Conservation (phyloP, 2,329 filamentous ascomycete genomes). For the Colletotrichum scovillei region DNA sequence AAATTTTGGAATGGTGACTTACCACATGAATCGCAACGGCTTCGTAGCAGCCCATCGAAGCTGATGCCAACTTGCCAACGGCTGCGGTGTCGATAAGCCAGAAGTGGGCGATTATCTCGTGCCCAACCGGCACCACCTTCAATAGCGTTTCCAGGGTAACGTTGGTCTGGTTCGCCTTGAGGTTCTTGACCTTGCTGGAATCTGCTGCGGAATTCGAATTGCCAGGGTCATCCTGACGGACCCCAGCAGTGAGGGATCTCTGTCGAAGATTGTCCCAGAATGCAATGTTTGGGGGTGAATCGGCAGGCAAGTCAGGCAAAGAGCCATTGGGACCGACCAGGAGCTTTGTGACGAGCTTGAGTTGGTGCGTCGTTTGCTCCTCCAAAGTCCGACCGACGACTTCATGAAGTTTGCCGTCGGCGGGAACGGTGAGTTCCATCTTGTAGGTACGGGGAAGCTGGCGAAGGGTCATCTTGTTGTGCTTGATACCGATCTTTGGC, state of each 20-base stretch:
- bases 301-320: neutral
- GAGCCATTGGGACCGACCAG: neutral
- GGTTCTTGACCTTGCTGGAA: neutral
- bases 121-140: neutral
- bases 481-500: neutral
- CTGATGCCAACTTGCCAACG: conserved; percentile 4
- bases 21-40: conserved; percentile 10
- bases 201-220: neutral
- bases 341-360: neutral
- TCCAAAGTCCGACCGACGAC: neutral
- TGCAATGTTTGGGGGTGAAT: neutral
- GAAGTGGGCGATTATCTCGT: neutral
- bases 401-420: neutral
- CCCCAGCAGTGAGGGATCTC: neutral
- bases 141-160: neutral
- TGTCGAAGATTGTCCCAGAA: neutral
- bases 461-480: neutral
- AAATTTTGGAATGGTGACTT: neutral
- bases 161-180: neutral
- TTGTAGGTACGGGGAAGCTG: neutral
- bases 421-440: neutral
- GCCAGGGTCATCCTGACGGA: neutral
- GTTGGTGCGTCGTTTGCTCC: neutral
- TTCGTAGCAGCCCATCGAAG: conserved; percentile 14
- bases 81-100: neutral